Base-by-base conservation (phyloP, 2,329 filamentous ascomycete genomes). In the Botrytis cinerea region DNA sequence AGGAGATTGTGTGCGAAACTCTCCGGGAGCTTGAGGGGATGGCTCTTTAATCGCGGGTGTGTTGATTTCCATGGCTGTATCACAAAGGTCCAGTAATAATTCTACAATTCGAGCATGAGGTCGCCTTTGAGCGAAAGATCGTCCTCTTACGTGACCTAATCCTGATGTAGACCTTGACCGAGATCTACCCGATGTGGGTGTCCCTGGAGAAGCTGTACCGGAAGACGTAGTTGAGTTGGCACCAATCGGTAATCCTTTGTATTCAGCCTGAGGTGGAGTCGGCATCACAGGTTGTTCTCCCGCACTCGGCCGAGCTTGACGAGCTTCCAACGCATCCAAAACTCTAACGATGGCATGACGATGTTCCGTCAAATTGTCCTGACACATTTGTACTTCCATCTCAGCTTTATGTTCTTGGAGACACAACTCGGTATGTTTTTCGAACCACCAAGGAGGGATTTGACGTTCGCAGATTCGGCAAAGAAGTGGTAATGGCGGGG, bases 381-480 rank as follows among this genome's bases (percentile, higher is more conserved):
- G 96, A 9, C 95, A 90, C 86, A 98, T 92, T 81, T 99, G 95
- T 6, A 99, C 94, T 78, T 98, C 95, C 93, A 98, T 97, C 81
- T 99, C 96, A 0, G 96, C 95, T 70, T 93, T 91, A 81, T 99
- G 96, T 81, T 99, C 96, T 81, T 98, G 95, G 72, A 98, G 86
- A 80, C 96, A 99, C 32, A 98, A 85, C 79, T 99, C 97, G 2
- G 95, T 97, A 81, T 99, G 96, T 82, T 98, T 99, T 83, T 99
- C 96, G 78, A 99, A 99, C 97, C 96, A 99, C 96, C 96, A 99
- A 0, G 95, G 94, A 7, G 94, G 94, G 75, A 99, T 98, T 75
- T 98, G 94, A 71, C 96, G 93, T 81, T 99, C 96, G 82, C 96
- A 99, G 72, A 99, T 98, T 70, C 96, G 94, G 82, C 96, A 99